Base-by-base conservation (phyloP, 345 rosid genomes). In the Aquilaria sinensis region DNA sequence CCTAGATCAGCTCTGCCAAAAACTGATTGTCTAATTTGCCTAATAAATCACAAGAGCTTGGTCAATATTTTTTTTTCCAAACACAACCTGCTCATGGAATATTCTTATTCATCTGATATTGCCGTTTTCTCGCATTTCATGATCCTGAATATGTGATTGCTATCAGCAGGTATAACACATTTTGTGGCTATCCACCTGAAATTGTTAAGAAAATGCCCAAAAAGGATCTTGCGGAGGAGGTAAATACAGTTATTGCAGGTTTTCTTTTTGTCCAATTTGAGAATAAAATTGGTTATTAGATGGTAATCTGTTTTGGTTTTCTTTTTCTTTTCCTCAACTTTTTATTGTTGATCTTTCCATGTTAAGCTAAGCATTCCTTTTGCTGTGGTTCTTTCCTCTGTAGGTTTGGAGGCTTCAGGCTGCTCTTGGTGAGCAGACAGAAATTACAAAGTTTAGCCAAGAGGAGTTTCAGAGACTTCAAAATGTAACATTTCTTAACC, bases 351-450 rank as follows among this genome's bases (percentile, higher is more conserved):
- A 37, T 37, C 43, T 37, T 37, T 37, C 43, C 43, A 37, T 37
- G 8, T 37, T 9, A 37, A 37, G 7, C 7, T 5, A 37, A 5
- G 43, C 43, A 37, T 37, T 4, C 7, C 8, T 15, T 46, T 52
- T 48, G 8, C 50, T 30, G 48, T 11, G 9, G 31, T 52, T 65
- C 14, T 66, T 56, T 16, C 9, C 0, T 34, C 54, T 62, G 43
- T 75, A 93, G 99, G 96, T 94, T 10, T 90, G 97, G 99, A 86
- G 96, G 74, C 99, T 94, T 64, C 97, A 94, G 71, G 97, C 96
- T 61, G 99, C 95, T 72, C 88, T 94, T 37, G 96, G 99, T 37
- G 97, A 90, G 82, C 99, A 90, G 75, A 78, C 88, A 23, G 97
- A 90, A 79, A 90, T 90, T 65, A 88, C 90, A 15, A 88, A 81